Evolutionary conservation across 1,284 basidiomycete species (phyloP).

Genomic region (Ganoderma leucocontextum): DNA sequence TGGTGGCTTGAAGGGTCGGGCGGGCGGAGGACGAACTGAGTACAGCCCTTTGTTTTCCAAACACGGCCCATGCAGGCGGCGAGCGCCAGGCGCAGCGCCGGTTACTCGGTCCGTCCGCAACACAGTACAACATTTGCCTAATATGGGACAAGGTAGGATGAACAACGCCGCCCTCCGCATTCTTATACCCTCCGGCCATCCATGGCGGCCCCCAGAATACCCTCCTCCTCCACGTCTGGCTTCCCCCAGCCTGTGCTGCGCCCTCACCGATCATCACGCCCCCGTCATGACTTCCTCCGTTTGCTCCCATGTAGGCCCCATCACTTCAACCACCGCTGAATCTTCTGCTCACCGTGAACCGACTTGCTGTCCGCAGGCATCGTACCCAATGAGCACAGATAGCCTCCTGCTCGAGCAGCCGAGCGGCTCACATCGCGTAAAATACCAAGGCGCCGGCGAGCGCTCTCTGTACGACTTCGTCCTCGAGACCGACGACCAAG

Average conservation of each 20-base stretch:
- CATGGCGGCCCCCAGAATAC: conserved; percentile 26
- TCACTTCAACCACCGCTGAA: conserved; percentile 11
- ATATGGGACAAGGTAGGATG: conserved; percentile 36
- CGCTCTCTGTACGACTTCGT: conserved; percentile 63
- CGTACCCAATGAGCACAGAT: conserved; percentile 40
- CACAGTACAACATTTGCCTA: conserved; percentile 35
- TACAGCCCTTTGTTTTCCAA: conserved; percentile 36
- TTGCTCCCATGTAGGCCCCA: conserved; percentile 32
- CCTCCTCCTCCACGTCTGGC: not conserved
- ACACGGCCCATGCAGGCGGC: conserved; percentile 22
- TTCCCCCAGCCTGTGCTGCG: conserved; percentile 13
- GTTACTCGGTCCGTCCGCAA: conserved; percentile 14
- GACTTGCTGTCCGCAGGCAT: conserved; percentile 25
- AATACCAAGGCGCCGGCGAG: conserved; percentile 41
- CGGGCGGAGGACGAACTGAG: conserved; percentile 11
- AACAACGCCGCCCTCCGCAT: conserved; percentile 23
- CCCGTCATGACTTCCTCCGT: conserved; percentile 29
- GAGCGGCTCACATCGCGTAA: conserved; percentile 41
- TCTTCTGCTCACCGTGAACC: not conserved
- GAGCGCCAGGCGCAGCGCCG: conserved; percentile 6
- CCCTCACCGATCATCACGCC: conserved; percentile 14
- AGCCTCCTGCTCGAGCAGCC: conserved; percentile 42
- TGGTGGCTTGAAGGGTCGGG: not conserved
- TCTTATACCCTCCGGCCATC: conserved; percentile 29
- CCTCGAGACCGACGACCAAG: conserved; percentile 56